These are phyloP conservation scores for Hypoxylon intermedium DNA, from an alignment of 495 filamentous ascomycete genomes.

Conservation along the genomic window DNA sequence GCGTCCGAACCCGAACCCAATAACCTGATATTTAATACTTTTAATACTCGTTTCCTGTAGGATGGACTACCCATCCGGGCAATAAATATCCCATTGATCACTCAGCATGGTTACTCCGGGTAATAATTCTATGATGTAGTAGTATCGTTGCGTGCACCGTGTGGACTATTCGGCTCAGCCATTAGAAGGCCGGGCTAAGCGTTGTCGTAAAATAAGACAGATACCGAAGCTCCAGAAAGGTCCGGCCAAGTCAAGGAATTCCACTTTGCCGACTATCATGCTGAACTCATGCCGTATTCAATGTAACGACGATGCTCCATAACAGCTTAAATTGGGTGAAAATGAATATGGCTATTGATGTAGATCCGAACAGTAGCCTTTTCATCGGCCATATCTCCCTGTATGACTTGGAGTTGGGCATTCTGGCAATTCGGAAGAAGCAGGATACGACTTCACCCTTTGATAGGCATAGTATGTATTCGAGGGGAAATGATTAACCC, in stretches of 20 bases:
- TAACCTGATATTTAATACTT: neutral
- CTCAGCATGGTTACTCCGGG: slow-evolving; percentile 20
- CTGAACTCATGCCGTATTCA: neutral
- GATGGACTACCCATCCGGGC: slow-evolving; percentile 10
- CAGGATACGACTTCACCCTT: no score
- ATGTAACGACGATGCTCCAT: neutral
- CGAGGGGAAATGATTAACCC: slow-evolving; percentile 12
- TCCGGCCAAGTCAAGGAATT: no score
- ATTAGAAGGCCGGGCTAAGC: slow-evolving; percentile 2
- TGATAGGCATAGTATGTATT: neutral
- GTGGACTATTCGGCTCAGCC: no score
- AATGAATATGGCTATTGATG: neutral
- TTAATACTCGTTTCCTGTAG: neutral
- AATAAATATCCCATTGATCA: slow-evolving; percentile 19
- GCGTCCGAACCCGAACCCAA: no score
- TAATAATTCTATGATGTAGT: neutral
- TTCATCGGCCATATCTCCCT: no score
- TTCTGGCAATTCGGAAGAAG: no score
- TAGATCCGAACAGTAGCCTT: neutral
- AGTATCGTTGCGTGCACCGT: neutral
- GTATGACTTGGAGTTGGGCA: no score
- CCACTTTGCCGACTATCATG: no score
- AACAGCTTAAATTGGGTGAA: neutral
- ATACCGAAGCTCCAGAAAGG: no score
- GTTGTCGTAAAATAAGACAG: no score